Evolutionary conservation across 164 flowering plant species (phyloP).

Genomic region (Liriodendron chinense): DNA sequence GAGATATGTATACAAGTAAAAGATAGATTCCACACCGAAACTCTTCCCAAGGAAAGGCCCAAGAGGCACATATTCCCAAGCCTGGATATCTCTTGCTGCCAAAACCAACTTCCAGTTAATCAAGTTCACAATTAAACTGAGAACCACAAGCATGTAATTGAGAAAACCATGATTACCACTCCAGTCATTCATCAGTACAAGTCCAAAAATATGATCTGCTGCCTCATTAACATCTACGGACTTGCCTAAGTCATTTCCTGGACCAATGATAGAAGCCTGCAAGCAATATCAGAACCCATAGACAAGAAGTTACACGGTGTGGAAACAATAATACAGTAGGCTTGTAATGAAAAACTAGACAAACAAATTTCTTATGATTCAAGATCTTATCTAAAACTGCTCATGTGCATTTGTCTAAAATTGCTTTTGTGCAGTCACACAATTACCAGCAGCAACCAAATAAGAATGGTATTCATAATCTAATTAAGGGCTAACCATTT

Average conservation of each 20-base stretch:
- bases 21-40: slow-evolving; percentile 57
- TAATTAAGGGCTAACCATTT: slow-evolving; percentile 59
- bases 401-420: not conserved
- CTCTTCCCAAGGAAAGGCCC: slow-evolving; percentile 99
- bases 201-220: slow-evolving; percentile 91
- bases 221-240: slow-evolving; percentile 80
- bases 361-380: not conserved
- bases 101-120: slow-evolving; percentile 22
- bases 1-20: not conserved
- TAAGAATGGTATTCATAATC: not conserved
- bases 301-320: not conserved
- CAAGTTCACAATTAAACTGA: slow-evolving; percentile 3
- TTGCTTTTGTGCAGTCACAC: not conserved
- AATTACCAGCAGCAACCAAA: not conserved
- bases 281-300: slow-evolving; percentile 14
- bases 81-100: slow-evolving; percentile 97
- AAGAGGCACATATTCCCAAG: slow-evolving; percentile 98
- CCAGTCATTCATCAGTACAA: slow-evolving; percentile 98
- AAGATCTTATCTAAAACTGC: not conserved
- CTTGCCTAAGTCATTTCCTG: slow-evolving; percentile 90
- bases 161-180: slow-evolving; percentile 57
- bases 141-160: not conserved
- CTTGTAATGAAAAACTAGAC: not conserved
- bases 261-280: slow-evolving; percentile 96
- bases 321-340: not conserved